Conservation (phyloP, 352 stramenopile species). For the Globisporangium yorkense region DNA sequence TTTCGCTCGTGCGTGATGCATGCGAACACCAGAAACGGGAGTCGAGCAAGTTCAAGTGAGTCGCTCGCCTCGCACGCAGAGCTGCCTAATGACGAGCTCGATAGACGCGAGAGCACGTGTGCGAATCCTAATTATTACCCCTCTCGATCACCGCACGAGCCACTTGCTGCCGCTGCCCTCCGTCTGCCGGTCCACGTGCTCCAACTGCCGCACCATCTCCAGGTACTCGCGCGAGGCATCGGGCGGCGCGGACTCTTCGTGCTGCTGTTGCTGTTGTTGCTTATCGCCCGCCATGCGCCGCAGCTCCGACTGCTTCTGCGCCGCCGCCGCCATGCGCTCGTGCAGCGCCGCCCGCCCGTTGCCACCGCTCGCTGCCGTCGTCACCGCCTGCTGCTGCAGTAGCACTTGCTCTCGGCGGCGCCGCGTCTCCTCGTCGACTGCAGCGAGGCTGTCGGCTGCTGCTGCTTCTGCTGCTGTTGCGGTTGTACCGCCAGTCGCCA, state of each 20-base stretch:
- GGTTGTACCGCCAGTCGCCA: neutral
- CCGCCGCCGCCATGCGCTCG: constrained; percentile 55
- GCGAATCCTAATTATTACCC: neutral
- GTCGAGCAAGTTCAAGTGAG: constrained; percentile 16
- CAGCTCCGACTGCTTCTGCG: constrained; percentile 38
- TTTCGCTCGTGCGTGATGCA: too few species aligned
- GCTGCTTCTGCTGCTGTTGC: too few species aligned
- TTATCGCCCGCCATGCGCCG: constrained; percentile 15
- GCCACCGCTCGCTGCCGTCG: constrained; percentile 5
- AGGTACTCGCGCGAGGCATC: constrained; percentile 47
- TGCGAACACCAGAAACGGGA: constrained; percentile 34
- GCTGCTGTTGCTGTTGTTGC: constrained; percentile 2
- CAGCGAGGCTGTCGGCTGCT: neutral
- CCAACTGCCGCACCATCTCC: constrained; percentile 53
- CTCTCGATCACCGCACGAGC: constrained; percentile 45
- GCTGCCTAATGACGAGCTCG: neutral
- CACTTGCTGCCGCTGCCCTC: constrained; percentile 52
- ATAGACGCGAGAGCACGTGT: neutral
- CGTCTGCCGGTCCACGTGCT: constrained; percentile 47
- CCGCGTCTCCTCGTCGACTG: constrained; percentile 26
- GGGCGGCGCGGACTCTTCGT: constrained; percentile 5
- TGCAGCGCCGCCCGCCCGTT: constrained; percentile 26
- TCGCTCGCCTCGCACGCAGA: neutral
- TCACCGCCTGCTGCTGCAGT: constrained; percentile 19
- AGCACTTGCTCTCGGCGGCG: constrained; percentile 37